phyloP scores from a whole-genome alignment of 768 basidiomycete genomes.

The Xerocomellus intermedius region DNA sequence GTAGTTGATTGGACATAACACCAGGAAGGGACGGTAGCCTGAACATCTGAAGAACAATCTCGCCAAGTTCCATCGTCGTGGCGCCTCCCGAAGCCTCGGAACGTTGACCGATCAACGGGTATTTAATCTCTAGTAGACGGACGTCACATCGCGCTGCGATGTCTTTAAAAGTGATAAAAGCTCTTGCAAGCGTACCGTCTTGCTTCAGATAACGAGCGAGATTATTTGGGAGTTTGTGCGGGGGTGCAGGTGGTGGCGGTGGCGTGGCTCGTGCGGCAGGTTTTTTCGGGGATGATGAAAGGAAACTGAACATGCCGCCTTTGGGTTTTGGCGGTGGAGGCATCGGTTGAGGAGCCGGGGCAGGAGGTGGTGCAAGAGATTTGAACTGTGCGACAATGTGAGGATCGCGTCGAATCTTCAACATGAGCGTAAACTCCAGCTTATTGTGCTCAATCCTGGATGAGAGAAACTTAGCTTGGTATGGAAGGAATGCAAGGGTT shows the following conservation, averaged over 20 bases:
- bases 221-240: conserved; percentile 61
- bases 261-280: conserved; percentile 46
- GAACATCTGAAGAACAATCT: conserved; percentile 88
- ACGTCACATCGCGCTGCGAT: conserved; percentile 82
- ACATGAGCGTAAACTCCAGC: conserved; percentile 87
- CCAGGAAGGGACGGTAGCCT: conserved; percentile 88
- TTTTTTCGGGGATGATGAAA: conserved; percentile 71
- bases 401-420: conserved; percentile 84
- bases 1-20: conserved; percentile 70
- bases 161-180: conserved; percentile 88
- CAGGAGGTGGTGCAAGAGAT: conserved; percentile 49
- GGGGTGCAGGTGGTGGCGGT: conserved; percentile 37
- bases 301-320: conserved; percentile 71
- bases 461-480: background rate
- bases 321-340: conserved; percentile 55
- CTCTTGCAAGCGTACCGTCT: conserved; percentile 85
- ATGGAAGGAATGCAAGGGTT: background rate
- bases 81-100: conserved; percentile 51
- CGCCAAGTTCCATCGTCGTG: conserved; percentile 74
- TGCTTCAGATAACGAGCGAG: conserved; percentile 80
- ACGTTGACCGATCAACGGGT: conserved; percentile 77
- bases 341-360: conserved; percentile 40
- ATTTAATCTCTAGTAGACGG: conserved; percentile 77
- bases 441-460: conserved; percentile 88
- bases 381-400: conserved; percentile 82